Evolutionary conservation across 2,329 filamentous ascomycete genomes (phyloP).

Genomic region (Alternaria sp.): DNA sequence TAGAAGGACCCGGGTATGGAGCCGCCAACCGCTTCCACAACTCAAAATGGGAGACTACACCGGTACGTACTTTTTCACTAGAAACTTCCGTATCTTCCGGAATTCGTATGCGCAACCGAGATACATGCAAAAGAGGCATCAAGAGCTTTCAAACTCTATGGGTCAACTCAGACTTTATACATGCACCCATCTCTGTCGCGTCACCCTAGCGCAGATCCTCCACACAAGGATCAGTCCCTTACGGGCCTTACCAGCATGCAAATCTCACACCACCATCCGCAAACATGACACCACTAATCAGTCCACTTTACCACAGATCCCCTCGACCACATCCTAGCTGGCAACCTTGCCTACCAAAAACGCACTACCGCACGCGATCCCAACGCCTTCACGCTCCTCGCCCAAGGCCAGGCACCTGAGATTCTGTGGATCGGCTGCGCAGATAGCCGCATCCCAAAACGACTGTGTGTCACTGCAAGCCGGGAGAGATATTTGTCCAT

Average conservation of each 20-base stretch:
- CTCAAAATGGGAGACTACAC: not conserved
- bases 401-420: constrained; percentile 70
- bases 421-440: constrained; percentile 88
- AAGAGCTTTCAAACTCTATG: not conserved
- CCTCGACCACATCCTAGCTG: constrained; percentile 69
- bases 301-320: constrained; percentile 54
- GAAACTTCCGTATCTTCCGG: not conserved
- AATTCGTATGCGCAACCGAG: not conserved
- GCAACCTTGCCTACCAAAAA: constrained; percentile 75
- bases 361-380: constrained; percentile 72
- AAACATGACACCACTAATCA: constrained; percentile 28
- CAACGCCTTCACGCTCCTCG: constrained; percentile 73
- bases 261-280: constrained; percentile 11
- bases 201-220: not conserved
- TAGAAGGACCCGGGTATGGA: not conserved
- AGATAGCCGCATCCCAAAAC: constrained; percentile 85
- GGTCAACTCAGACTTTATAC: not conserved
- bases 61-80: not conserved
- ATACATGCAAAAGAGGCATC: not conserved
- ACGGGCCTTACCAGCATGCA: not conserved
- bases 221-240: not conserved
- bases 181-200: not conserved
- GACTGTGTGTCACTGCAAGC: constrained; percentile 77
- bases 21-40: not conserved
- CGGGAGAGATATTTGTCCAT: constrained; percentile 87